Base-by-base conservation (phyloP, 78 protist species). In the Dictyostelium capitatum region DNA sequence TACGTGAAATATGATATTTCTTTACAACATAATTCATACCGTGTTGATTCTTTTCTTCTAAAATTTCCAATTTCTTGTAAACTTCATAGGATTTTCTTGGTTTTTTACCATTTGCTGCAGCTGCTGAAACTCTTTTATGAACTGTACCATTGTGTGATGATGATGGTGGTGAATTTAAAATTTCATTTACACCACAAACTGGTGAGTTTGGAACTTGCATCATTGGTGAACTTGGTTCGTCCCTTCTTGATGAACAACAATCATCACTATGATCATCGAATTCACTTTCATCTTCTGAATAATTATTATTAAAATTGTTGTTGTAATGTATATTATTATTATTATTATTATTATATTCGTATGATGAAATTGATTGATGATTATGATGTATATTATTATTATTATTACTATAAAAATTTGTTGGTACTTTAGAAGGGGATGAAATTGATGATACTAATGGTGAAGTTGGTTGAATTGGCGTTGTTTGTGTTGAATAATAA, bases 21-120 rank as follows among this genome's bases (percentile, higher is more conserved):
- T 85, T 80, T 43, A 85, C 92, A 5, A 85, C 92, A 30, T 25
- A 78, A 9, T 64, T 37, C 92, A 85, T 85, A 10, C 92, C 92
- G 59, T 47, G 23, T 41, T 85, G 54, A 53, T 74, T 65, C 77
- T 75, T 85, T 47, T 85, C 92, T 20, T 51, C 92, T 14, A 85
- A 51, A 28, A 85, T 85, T 47, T 85, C 92, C 15, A 85, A 59
- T 19, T 85, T 85, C 50, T 85, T 85, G 46, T 23, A 85, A 3
- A 85, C 92, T 30, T 85, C 92, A 32, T 85, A 85, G 37, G 79
- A 59, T 53, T 85, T 85, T 56, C 92, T 53, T 57, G 92, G 80
- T 65, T 85, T 85, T 23, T 85, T 85, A 32, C 28, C 51, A 54
- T 28, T 32, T 4, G 43, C 41, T 6, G 28, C 56, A 17, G 46